Base-by-base conservation (phyloP, 495 filamentous ascomycete genomes). In the Thermothielavioides terrestris region DNA sequence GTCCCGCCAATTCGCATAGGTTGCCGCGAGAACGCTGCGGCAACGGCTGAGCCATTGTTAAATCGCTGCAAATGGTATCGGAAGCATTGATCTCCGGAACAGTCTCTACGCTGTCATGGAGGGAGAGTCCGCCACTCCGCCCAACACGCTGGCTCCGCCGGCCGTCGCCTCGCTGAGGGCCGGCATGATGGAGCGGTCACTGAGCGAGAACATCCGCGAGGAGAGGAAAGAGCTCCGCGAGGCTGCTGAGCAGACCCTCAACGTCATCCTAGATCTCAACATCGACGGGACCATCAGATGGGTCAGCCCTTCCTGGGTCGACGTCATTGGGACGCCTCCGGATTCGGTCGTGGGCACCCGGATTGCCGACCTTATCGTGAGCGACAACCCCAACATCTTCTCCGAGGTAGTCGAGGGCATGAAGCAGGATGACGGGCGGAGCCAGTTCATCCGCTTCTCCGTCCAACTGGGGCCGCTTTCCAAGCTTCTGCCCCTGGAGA, bases 251-350 rank as follows among this genome's bases (percentile, higher is more conserved):
- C 88, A 97, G 71, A 95, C 88, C 9, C 73, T 92, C 61, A 97
- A 95, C 68, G 85, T 95, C 46, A 96, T 98, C 56, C 70, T 97
- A 61, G 89, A 98, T 66, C 77, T 98, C 44, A 86, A 84, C 57
- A 74, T 97, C 40, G 86, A 94, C 57, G 88, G 88, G 40, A 83
- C 78, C 32, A 84, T 98, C 57, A 81, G 86, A 61, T 97, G 94
- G 88, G 90, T 92, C 50, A 97, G 91, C 67, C 86, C 89, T 8
- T 94, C 90, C n/a, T 98, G 92, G 92, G 79, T 79, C 49, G 88
- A 95, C 59, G 86, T 98, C 37, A 83, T 97, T 39, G 92, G 92
- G 41, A 89, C 86, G 4, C 58, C 76, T 35, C 79, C 81, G 15
- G 80, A 85, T 14, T 77, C 83, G 11, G 82, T 96, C 42, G 73